phyloP scores from a whole-genome alignment of 2,329 filamentous ascomycete species.

The Xylariaceae sp. region DNA sequence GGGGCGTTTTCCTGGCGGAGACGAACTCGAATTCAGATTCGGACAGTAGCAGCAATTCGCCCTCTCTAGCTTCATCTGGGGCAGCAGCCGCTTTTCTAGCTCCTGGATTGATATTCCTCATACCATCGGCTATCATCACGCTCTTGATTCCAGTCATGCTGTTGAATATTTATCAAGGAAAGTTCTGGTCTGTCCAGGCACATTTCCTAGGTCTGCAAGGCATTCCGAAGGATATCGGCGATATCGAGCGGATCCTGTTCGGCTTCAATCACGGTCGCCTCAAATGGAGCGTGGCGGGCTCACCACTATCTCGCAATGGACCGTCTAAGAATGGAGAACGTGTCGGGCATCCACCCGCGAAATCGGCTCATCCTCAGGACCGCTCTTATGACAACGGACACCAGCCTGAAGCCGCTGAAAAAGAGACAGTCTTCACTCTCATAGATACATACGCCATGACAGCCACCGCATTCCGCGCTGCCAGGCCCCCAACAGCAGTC shows the following conservation, averaged over 20 bases:
- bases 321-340: conserved; percentile 8
- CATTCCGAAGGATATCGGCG: conserved; percentile 7
- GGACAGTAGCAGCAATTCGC: background rate
- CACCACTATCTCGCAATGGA: conserved; percentile 11
- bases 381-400: background rate
- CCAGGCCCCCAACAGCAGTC: conserved; percentile 10
- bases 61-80: background rate
- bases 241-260: conserved; percentile 12
- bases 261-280: conserved; percentile 11
- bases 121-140: conserved; percentile 1
- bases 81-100: background rate
- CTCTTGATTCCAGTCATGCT: conserved; percentile 5
- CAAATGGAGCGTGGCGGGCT: conserved; percentile 14
- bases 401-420: background rate
- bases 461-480: conserved; percentile 20
- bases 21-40: background rate
- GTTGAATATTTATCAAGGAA: conserved; percentile 12
- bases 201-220: conserved; percentile 13
- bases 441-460: conserved; percentile 44
- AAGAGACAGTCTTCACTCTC: conserved; percentile 31
- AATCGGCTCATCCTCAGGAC: background rate
- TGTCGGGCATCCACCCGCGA: background rate
- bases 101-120: conserved; percentile 1
- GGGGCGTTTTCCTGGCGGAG: background rate
- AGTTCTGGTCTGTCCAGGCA: conserved; percentile 18